Percentiles rank a stretch among this genome's conserved stretches.
Conservation (phyloP, 345 rosid genomes). For the Erodium maritimum region DNA sequence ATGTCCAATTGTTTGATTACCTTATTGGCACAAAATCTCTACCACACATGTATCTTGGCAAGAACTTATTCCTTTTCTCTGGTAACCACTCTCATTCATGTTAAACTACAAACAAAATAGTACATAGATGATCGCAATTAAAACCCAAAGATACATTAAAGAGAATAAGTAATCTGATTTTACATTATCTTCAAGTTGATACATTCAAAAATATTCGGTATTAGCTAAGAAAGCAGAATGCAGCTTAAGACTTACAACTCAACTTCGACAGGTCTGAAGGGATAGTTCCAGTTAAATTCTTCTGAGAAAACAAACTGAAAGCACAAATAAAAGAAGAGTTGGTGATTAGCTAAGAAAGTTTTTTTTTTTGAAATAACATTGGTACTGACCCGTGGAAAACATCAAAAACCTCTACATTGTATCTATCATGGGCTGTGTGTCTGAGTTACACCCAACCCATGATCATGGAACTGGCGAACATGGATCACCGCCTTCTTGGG, state of each 20-base stretch:
- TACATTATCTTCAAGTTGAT: slow-evolving; percentile 64
- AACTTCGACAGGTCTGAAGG: slow-evolving; percentile 57
- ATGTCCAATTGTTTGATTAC: too few species aligned
- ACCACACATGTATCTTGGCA: too few species aligned
- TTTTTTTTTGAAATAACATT: neutral
- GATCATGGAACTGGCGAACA: slow-evolving; percentile 92
- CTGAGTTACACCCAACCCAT: slow-evolving; percentile 72
- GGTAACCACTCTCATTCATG: too few species aligned
- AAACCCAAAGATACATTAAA: slow-evolving; percentile 7
- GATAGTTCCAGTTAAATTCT: slow-evolving; percentile 68
- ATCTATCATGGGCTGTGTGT: slow-evolving; percentile 49
- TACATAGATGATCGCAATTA: too few species aligned
- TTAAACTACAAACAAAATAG: too few species aligned
- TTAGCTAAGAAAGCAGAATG: slow-evolving; percentile 8
- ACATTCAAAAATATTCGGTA: slow-evolving; percentile 84
- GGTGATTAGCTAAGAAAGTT: neutral
- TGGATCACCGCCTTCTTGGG: slow-evolving; percentile 93
- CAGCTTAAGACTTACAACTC: slow-evolving; percentile 59
- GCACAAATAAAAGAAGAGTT: slow-evolving; percentile 7
- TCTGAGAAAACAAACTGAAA: slow-evolving; percentile 58
- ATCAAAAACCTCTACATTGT: slow-evolving; percentile 38
- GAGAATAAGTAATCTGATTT: slow-evolving; percentile 11
- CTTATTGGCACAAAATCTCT: too few species aligned
- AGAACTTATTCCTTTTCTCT: too few species aligned
- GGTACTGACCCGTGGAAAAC: slow-evolving; percentile 3